These are phyloP conservation scores for Tricholoma terreum DNA, from an alignment of 768 basidiomycete genomes.

Conservation along the genomic window DNA sequence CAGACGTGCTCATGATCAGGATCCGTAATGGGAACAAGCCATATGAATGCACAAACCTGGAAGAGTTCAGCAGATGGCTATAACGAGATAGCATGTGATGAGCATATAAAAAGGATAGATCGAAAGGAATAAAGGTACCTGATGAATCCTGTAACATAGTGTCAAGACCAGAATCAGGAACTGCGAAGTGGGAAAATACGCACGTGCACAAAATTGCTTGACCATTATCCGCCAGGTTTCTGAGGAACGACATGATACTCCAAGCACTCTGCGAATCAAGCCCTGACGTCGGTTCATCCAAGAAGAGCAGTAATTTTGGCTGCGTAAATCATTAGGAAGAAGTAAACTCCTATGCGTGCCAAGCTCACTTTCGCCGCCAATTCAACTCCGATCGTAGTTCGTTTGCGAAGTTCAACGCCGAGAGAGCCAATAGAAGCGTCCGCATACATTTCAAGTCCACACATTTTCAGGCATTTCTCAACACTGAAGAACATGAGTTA, in stretches of 20 bases:
- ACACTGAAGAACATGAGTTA: constrained; percentile 26
- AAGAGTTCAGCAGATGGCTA: constrained; percentile 85
- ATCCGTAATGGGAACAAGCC: background rate
- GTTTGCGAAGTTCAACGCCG: constrained; percentile 49
- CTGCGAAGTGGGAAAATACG: constrained; percentile 18
- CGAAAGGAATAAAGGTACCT: constrained; percentile 19
- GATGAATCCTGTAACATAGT: constrained; percentile 39
- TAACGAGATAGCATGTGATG: constrained; percentile 17
- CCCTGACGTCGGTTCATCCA: constrained; percentile 89
- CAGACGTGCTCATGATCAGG: background rate
- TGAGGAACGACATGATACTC: constrained; percentile 75
- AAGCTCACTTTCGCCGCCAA: constrained; percentile 39
- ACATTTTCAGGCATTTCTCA: constrained; percentile 53
- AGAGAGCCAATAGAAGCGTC: constrained; percentile 63
- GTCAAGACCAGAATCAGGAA: background rate
- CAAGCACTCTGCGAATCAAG: constrained; percentile 86
- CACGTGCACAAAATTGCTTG: constrained; percentile 91
- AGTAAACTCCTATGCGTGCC: background rate
- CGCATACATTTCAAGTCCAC: constrained; percentile 58
- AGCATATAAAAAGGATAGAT: background rate
- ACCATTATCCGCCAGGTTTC: constrained; percentile 73
- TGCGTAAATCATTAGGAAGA: constrained; percentile 15
- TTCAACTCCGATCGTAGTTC: constrained; percentile 59
- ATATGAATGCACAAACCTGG: constrained; percentile 35
- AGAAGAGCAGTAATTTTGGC: constrained; percentile 79